These are phyloP conservation scores for Teratosphaeria nubilosa DNA, from an alignment of 2,329 filamentous ascomycete genomes.

Conservation along the genomic window DNA sequence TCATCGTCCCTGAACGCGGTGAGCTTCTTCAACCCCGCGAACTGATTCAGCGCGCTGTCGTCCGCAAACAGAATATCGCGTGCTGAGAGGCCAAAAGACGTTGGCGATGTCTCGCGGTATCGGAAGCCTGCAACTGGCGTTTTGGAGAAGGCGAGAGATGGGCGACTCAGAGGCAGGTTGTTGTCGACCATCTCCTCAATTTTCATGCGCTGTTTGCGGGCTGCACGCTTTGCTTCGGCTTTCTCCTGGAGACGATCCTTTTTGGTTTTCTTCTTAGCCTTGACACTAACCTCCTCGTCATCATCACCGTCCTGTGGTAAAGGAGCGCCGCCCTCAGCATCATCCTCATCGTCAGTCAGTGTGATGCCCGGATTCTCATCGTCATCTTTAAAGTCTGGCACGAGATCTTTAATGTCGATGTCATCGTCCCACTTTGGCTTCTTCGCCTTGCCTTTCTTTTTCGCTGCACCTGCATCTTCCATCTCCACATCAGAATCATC, in stretches of 20 bases:
- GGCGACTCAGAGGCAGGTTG: slow-evolving; percentile 63
- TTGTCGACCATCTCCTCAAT: slow-evolving; percentile 76
- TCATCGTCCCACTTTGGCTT: slow-evolving; percentile 95
- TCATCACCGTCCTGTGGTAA: slow-evolving; percentile 25
- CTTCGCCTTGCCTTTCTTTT: slow-evolving; percentile 53
- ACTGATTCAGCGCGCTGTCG: slow-evolving; percentile 79
- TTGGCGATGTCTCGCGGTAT: slow-evolving; percentile 89
- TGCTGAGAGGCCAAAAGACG: slow-evolving; percentile 78
- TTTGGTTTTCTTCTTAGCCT: slow-evolving; percentile 29
- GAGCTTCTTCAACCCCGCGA: slow-evolving; percentile 87
- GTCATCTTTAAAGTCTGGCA: slow-evolving; percentile 74
- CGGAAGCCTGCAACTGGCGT: slow-evolving; percentile 56
- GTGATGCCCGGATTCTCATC: slow-evolving; percentile 43
- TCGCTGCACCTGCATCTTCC: slow-evolving; percentile 23
- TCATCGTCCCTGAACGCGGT: slow-evolving; percentile 78
- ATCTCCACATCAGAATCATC: slow-evolving; percentile 36
- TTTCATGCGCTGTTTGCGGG: slow-evolving; percentile 70
- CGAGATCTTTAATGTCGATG: slow-evolving; percentile 87
- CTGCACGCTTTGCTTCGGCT: slow-evolving; percentile 54
- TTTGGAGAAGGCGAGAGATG: slow-evolving; percentile 41
- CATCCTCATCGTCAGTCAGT: slow-evolving; percentile 45
- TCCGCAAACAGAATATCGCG: slow-evolving; percentile 86
- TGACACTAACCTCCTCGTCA: slow-evolving; percentile 26
- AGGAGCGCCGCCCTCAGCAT: slow-evolving; percentile 24
- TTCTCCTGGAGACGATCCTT: slow-evolving; percentile 35